A percentile compares a stretch with the other conserved stretches of the same genome.
phyloP scores from a whole-genome alignment of 2,329 filamentous ascomycete genomes.

The Botrytis elliptica region DNA sequence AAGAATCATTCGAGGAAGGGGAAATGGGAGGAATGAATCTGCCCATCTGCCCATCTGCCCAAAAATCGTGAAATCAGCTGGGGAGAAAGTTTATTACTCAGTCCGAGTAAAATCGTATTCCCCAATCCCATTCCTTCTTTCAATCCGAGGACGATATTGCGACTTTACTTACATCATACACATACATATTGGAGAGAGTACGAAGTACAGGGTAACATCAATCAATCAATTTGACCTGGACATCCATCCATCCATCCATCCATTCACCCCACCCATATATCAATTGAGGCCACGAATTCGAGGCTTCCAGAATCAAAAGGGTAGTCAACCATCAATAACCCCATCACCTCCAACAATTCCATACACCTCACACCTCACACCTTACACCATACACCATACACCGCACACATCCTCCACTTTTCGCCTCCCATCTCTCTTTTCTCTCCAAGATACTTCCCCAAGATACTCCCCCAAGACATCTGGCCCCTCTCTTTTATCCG shows the following conservation, averaged over 20 bases:
- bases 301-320: neutral
- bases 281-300: constrained; percentile 4
- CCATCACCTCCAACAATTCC: neutral
- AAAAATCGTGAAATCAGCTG: neutral
- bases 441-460: neutral
- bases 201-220: too few relatives aligned
- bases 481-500: constrained; percentile 1
- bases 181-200: neutral
- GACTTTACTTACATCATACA: neutral
- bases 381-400: neutral
- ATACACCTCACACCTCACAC: neutral
- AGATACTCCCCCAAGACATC: neutral
- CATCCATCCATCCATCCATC: neutral
- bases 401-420: neutral
- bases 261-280: neutral
- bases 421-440: neutral
- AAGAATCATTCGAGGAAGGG: constrained; percentile 9
- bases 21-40: neutral
- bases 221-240: neutral
- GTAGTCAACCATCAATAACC: neutral
- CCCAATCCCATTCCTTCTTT: neutral
- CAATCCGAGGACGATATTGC: neutral
- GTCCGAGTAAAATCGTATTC: neutral
- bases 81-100: neutral
- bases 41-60: neutral